Base-by-base conservation (phyloP, 768 basidiomycete genomes). In the Boletus huronensis region DNA sequence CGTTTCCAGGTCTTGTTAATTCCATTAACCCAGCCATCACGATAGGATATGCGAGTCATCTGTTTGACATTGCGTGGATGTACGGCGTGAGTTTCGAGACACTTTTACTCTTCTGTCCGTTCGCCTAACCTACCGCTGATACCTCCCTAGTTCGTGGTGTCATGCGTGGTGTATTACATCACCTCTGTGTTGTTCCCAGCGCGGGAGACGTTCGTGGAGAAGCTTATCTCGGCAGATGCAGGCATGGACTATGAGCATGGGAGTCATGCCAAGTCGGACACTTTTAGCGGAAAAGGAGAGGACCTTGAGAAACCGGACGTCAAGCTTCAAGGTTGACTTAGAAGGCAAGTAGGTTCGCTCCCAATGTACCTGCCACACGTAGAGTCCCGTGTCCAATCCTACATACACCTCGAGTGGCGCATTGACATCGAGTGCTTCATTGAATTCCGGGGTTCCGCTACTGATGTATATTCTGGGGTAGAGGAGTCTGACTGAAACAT, bases 11-110 rank as follows among this genome's bases (percentile, higher is more conserved):
- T 2, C 77, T 95, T 47, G 81, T 88, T 54, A 78, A 82, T 61
- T 83, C 82, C 39, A 91, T 96, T 71, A 85, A 88, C 63, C 68
- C 81, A 3, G 73, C 69, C 13, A 81, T 94, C 64, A 51, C 75
- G 0, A 83, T 91, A 36, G 88, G 88, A n/a, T 74, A 80, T 34
- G 78, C 76, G 1, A 66, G 63, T 3, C 78, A 75, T 52, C 63
- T 90, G 13, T 92, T 86, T 64, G 82, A 88, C 63, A 77, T 93
- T 54, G 81, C 87, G 3, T 93, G 88, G 83, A 64, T 93, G 26
- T 89, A 85, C 59, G 88, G 88, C 51, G 88, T 90, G 67, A 50
- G 83, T 72, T 23, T n/a, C 31, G 9, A 35, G 21, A 34, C n/a
- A 4, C 23, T 40, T 28, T 41, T 41, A 13, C 6, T 23, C 32